Percentiles rank a stretch among this genome's conserved stretches.
phyloP scores from a whole-genome alignment of 1,284 basidiomycete genomes.

The Ceratobasidium sp. region DNA sequence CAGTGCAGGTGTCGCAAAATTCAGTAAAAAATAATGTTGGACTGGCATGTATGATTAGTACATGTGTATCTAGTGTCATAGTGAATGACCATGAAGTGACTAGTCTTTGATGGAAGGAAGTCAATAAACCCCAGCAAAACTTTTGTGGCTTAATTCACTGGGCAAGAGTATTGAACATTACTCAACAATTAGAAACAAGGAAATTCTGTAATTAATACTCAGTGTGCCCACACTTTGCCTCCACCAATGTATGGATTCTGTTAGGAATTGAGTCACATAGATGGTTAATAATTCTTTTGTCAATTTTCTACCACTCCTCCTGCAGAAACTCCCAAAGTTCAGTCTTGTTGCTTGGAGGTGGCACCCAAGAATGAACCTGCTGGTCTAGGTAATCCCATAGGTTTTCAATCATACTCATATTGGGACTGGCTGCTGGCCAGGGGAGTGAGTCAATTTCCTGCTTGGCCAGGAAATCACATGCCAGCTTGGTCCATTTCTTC shows the following conservation, averaged over 20 bases:
- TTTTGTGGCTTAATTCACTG: conserved; percentile 6
- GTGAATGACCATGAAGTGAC: too few relatives aligned
- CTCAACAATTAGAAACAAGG: neutral
- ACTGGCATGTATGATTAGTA: too few relatives aligned
- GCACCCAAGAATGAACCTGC: conserved; percentile 38
- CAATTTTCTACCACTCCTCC: conserved; percentile 44
- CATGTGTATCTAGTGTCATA: too few relatives aligned
- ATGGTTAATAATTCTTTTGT: conserved; percentile 38
- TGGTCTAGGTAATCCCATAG: conserved; percentile 49
- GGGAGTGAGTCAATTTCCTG: conserved; percentile 46
- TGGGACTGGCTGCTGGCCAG: conserved; percentile 51
- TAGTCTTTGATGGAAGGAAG: too few relatives aligned
- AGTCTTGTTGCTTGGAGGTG: conserved; percentile 44
- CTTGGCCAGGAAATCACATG: conserved; percentile 48
- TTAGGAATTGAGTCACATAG: conserved; percentile 43
- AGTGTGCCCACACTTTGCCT: conserved; percentile 44
- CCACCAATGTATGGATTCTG: conserved; percentile 41
- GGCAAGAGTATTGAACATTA: neutral
- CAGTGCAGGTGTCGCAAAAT: too few relatives aligned
- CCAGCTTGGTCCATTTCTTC: conserved; percentile 49
- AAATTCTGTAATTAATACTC: conserved; percentile 42
- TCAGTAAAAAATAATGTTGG: too few relatives aligned
- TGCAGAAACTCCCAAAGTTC: conserved; percentile 47
- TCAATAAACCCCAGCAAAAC: too few relatives aligned
- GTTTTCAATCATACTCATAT: conserved; percentile 53